Conservation (phyloP, 495 filamentous ascomycete species). For the Podospora tetraspora region DNA sequence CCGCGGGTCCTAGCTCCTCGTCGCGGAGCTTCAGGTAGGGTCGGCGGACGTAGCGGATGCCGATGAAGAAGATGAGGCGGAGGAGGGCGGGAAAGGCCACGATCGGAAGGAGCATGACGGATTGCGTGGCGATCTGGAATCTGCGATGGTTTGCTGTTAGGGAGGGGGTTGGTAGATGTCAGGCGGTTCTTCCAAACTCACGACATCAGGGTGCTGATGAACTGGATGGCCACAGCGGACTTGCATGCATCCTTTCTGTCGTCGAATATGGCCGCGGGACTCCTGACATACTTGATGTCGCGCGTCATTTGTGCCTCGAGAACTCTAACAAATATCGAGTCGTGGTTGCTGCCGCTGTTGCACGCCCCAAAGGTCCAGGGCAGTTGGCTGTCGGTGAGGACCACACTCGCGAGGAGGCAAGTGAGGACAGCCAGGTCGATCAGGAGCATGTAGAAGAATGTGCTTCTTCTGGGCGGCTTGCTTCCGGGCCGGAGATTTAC, state of each 20-base stretch:
- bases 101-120: neutral
- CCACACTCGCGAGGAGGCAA: neutral
- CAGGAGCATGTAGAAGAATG: slow-evolving; percentile 1
- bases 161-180: neutral
- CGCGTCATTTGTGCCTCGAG: neutral
- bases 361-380: neutral
- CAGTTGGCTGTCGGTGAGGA: neutral
- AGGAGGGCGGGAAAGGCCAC: neutral
- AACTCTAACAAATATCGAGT: neutral
- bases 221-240: neutral
- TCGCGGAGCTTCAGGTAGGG: neutral
- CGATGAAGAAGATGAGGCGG: neutral
- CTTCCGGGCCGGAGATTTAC: too few species aligned
- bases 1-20: neutral
- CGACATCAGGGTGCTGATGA: neutral
- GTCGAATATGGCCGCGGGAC: neutral
- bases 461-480: neutral
- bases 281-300: neutral
- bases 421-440: neutral
- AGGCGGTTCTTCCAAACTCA: neutral
- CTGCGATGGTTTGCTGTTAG: neutral
- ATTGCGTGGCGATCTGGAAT: neutral
- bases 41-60: neutral
- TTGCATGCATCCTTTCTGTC: neutral
- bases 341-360: neutral